phyloP scores from a whole-genome alignment of 1,284 basidiomycete genomes.

The Puccinia horiana region DNA sequence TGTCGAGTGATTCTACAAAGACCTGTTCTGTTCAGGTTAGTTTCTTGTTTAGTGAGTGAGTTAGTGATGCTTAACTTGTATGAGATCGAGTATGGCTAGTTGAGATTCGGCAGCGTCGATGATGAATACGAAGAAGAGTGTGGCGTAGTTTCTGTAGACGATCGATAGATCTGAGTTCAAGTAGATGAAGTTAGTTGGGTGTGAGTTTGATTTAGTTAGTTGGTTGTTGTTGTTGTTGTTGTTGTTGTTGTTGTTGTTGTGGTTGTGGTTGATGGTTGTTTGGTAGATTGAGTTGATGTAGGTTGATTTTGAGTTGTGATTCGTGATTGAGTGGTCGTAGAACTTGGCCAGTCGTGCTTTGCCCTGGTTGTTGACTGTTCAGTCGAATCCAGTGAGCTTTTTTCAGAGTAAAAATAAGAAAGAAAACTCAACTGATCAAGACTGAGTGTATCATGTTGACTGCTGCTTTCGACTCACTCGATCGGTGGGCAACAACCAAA shows the following conservation, averaged over 20 bases:
- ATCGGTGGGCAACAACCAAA: slow-evolving; percentile 57
- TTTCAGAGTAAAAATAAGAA: no score
- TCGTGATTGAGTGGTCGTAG: slow-evolving; percentile 70
- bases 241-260: slow-evolving; percentile 71
- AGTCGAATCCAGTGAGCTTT: background rate
- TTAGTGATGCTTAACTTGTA: slow-evolving; percentile 71
- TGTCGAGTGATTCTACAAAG: slow-evolving; percentile 93
- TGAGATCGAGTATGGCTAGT: slow-evolving; percentile 90
- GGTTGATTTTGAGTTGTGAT: background rate
- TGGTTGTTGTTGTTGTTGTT: slow-evolving; percentile 89
- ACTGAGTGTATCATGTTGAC: slow-evolving; percentile 35
- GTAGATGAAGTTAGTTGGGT: slow-evolving; percentile 60
- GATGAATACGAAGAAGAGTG: slow-evolving; percentile 94
- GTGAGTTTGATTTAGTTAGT: no score
- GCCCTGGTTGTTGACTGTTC: slow-evolving; percentile 77
- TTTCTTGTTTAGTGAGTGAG: background rate
- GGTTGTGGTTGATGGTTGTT: slow-evolving; percentile 70
- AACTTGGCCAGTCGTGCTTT: slow-evolving; percentile 92
- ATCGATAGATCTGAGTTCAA: slow-evolving; percentile 58
- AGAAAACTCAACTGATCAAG: slow-evolving; percentile 17
- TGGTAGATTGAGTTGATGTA: background rate
- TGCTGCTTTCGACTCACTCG: background rate
- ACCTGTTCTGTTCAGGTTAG: slow-evolving; percentile 64
- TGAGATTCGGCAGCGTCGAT: slow-evolving; percentile 94
- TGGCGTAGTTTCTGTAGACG: slow-evolving; percentile 73